Conservation (phyloP, 352 stramenopile species). For the Peronospora belbahrii region DNA sequence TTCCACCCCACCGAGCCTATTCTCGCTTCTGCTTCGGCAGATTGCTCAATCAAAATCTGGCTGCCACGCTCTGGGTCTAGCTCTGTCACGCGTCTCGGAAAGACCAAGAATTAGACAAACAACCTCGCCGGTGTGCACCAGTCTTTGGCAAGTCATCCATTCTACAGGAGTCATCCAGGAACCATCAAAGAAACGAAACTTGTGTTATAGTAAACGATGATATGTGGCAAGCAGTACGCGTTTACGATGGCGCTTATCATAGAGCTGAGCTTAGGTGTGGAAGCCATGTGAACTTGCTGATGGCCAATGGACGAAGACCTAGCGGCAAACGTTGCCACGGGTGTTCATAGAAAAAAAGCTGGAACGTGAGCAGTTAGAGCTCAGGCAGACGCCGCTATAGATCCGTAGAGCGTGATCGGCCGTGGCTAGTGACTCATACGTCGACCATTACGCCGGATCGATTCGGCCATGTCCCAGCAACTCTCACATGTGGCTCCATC, state of each 20-base stretch:
- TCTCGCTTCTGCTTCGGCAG: slow-evolving; percentile 74
- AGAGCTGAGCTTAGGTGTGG: slow-evolving; percentile 67
- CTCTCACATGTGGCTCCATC: too few relatives aligned
- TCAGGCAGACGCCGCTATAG: too few relatives aligned
- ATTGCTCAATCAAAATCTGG: slow-evolving; percentile 86
- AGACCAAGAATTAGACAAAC: slow-evolving; percentile 43
- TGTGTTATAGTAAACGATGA: slow-evolving; percentile 22
- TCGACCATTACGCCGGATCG: too few relatives aligned
- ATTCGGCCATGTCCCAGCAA: too few relatives aligned
- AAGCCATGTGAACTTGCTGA: too few relatives aligned
- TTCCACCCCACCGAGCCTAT: slow-evolving; percentile 84
- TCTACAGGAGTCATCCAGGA: not conserved
- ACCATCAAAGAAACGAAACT: slow-evolving; percentile 11
- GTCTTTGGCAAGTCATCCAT: slow-evolving; percentile 1
- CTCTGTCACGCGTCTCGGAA: slow-evolving; percentile 38
- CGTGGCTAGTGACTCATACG: too few relatives aligned
- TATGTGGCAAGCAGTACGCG: slow-evolving; percentile 44
- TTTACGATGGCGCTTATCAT: slow-evolving; percentile 68
- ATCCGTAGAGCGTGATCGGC: too few relatives aligned
- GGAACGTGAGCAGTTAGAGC: too few relatives aligned
- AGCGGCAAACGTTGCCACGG: too few relatives aligned
- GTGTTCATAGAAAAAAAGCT: too few relatives aligned
- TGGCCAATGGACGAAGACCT: too few relatives aligned
- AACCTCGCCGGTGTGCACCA: not conserved
- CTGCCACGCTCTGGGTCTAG: slow-evolving; percentile 45